Evolutionary conservation across 352 stramenopile genomes (phyloP).

Genomic region (Phytophthora pinifolia): DNA sequence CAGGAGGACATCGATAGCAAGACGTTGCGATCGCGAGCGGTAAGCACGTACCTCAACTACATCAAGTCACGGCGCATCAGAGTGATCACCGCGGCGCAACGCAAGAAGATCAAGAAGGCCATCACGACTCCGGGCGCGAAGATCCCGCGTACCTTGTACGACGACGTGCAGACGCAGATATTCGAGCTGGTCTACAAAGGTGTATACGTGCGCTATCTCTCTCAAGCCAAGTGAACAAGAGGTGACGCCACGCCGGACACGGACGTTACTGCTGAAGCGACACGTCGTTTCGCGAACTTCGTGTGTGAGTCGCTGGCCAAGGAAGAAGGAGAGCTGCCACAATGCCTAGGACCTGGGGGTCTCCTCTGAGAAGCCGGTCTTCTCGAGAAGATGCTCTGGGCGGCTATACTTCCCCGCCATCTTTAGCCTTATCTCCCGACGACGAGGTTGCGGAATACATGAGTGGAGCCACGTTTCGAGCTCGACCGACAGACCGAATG

Average conservation of each 20-base stretch:
- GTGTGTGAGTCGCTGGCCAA: neutral
- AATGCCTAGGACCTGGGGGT: conserved; percentile 13
- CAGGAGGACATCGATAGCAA: conserved; percentile 34
- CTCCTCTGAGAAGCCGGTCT: conserved; percentile 1
- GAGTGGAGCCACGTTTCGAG: neutral
- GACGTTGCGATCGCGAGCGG: conserved; percentile 41
- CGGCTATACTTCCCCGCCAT: conserved; percentile 2
- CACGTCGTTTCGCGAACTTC: conserved; percentile 23
- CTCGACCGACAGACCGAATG: conserved; percentile 1
- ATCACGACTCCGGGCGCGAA: conserved; percentile 64
- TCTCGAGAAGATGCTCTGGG: neutral
- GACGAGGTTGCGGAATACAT: conserved; percentile 6
- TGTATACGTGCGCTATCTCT: conserved; percentile 52
- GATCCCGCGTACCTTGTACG: conserved; percentile 42
- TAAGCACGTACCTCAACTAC: conserved; percentile 55
- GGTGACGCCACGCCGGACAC: neutral
- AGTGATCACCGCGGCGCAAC: conserved; percentile 60
- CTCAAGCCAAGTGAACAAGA: conserved; percentile 10
- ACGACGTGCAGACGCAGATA: conserved; percentile 56
- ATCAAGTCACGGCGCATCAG: conserved; percentile 66
- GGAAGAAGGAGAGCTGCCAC: neutral
- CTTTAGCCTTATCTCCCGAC: conserved; percentile 12
- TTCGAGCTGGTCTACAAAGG: conserved; percentile 61
- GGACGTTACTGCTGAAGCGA: conserved; percentile 30
- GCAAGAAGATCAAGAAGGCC: conserved; percentile 66